Conservation (phyloP, 2,329 filamentous ascomycete species). For the Xylariaceae sp. region DNA sequence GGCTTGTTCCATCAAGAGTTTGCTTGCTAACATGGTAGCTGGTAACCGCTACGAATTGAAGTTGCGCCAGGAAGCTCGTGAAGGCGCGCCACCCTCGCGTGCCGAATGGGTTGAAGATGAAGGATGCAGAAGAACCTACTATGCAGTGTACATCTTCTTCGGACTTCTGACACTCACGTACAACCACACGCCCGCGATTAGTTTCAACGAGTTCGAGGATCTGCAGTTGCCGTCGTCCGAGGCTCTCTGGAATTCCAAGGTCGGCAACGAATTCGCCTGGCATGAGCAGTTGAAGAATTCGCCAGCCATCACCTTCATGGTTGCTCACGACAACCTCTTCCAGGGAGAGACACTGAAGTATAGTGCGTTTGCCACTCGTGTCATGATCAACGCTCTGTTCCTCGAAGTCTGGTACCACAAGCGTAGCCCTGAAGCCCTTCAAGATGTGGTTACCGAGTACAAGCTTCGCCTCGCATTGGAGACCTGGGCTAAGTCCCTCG, state of each 20-base stretch:
- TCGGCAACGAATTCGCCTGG: slow-evolving; percentile 76
- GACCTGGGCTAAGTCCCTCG: slow-evolving; percentile 97
- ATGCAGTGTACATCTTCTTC: slow-evolving; percentile 98
- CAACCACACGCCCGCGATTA: slow-evolving; percentile 96
- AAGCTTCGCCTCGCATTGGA: slow-evolving; percentile 92
- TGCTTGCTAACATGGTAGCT: slow-evolving; percentile 97
- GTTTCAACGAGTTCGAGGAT: slow-evolving; percentile 96
- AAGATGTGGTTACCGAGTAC: slow-evolving; percentile 97
- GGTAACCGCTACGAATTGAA: slow-evolving; percentile 96
- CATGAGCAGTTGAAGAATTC: slow-evolving; percentile 68
- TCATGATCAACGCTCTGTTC: slow-evolving; percentile 98
- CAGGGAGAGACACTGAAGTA: slow-evolving; percentile 87
- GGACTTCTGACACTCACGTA: slow-evolving; percentile 90
- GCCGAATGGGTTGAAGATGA: slow-evolving; percentile 96
- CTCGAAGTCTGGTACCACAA: slow-evolving; percentile 99
- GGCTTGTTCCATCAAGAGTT: slow-evolving; percentile 98
- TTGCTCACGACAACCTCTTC: slow-evolving; percentile 92
- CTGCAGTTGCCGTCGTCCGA: slow-evolving; percentile 90
- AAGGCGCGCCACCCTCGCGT: slow-evolving; percentile 67
- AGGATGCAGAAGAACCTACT: slow-evolving; percentile 93
- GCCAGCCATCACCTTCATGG: slow-evolving; percentile 78
- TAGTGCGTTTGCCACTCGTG: slow-evolving; percentile 92
- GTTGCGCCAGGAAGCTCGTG: slow-evolving; percentile 81
- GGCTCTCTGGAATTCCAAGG: slow-evolving; percentile 84
- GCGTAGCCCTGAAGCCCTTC: slow-evolving; percentile 92